Conservation (phyloP, 2,329 filamentous ascomycete species). For the Paramyrothecium sp. region DNA sequence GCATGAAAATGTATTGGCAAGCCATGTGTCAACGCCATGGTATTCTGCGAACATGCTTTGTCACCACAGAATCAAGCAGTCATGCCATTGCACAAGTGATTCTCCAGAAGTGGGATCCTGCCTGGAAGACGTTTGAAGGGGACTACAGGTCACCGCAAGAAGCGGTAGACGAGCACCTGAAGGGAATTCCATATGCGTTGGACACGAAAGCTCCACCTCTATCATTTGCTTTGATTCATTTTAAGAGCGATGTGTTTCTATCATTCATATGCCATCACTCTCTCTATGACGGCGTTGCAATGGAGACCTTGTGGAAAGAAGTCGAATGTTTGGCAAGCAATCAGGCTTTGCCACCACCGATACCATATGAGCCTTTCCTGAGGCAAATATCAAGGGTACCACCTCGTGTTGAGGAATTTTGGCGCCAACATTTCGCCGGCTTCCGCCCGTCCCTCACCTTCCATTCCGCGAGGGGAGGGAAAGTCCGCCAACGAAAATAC, state of each 20-base stretch:
- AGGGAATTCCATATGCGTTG: constrained; percentile 34
- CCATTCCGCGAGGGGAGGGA: constrained; percentile 11
- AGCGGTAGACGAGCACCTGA: constrained; percentile 37
- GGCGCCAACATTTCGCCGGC: constrained; percentile 54
- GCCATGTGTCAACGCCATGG: constrained; percentile 64
- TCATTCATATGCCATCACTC: constrained; percentile 71
- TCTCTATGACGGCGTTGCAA: constrained; percentile 81
- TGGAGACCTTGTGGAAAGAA: constrained; percentile 67
- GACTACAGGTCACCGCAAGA: constrained; percentile 30
- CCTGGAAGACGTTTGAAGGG: constrained; percentile 37
- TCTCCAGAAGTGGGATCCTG: constrained; percentile 42
- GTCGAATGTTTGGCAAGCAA: constrained; percentile 59
- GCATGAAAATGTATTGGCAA: constrained; percentile 61
- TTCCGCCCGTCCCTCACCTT: constrained; percentile 38
- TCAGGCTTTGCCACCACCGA: constrained; percentile 41
- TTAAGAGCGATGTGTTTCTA: constrained; percentile 30
- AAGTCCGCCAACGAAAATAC: constrained; percentile 25
- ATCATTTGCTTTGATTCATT: constrained; percentile 40
- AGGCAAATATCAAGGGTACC: constrained; percentile 50
- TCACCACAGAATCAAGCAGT: constrained; percentile 56
- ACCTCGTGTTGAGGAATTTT: constrained; percentile 59
- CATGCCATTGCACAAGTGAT: constrained; percentile 74
- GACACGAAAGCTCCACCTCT: constrained; percentile 44
- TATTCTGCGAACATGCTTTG: constrained; percentile 77
- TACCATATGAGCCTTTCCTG: constrained; percentile 65